Percentiles rank a stretch among this genome's conserved stretches.
Evolutionary conservation across 129 eudicot genomes (phyloP).

Genomic region (Pseudognaphalium luteoalbum): DNA sequence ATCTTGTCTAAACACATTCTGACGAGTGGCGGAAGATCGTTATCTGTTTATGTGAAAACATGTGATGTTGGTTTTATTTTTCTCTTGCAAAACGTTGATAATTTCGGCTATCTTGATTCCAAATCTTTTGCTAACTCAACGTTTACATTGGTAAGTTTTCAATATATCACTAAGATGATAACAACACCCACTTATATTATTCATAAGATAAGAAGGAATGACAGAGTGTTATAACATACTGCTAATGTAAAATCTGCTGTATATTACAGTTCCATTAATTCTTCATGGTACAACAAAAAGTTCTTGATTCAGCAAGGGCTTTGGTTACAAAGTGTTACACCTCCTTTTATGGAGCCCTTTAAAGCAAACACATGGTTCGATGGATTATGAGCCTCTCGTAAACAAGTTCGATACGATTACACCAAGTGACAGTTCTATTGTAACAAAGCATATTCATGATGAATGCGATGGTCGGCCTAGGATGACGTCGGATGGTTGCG

Average conservation of each 20-base stretch:
- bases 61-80: not conserved
- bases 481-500: slow-evolving; percentile 38
- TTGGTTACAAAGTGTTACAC: slow-evolving; percentile 23
- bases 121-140: too few relatives aligned
- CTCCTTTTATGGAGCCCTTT: slow-evolving; percentile 21
- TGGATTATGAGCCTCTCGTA: slow-evolving; percentile 1
- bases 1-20: not conserved
- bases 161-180: too few relatives aligned
- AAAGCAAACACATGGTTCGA: slow-evolving; percentile 4
- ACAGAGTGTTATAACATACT: too few relatives aligned
- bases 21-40: not conserved
- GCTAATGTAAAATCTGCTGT: not conserved
- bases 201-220: too few relatives aligned
- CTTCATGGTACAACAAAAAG: slow-evolving; percentile 10
- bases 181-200: too few relatives aligned
- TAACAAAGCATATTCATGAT: not conserved
- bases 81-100: too few relatives aligned
- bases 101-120: too few relatives aligned
- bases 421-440: not conserved
- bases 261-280: not conserved
- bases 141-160: too few relatives aligned
- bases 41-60: not conserved
- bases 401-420: slow-evolving; percentile 11
- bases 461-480: not conserved
- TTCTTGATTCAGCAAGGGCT: slow-evolving; percentile 10